A percentile compares a stretch with the other conserved stretches of the same genome.
Evolutionary conservation across 2,329 filamentous ascomycete genomes (phyloP).

Genomic region (Colletotrichum sp.): DNA sequence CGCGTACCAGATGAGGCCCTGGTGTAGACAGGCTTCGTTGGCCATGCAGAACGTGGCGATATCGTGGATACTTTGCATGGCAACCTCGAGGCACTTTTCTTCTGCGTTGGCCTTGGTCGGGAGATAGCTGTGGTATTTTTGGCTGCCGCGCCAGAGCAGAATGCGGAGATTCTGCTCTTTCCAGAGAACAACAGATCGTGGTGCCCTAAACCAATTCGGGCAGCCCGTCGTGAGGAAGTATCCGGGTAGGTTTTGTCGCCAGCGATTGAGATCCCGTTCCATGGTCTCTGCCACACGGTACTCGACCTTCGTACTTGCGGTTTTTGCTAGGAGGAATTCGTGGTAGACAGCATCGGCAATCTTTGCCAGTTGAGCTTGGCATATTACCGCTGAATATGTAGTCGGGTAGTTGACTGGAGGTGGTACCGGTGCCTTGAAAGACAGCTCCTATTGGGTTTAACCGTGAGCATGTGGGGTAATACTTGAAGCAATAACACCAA

Average conservation of each 20-base stretch:
- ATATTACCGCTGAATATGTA: slow-evolving; percentile 42
- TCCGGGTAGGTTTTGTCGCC: slow-evolving; percentile 34
- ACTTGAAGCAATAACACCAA: fast-evolving
- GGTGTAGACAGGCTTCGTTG: slow-evolving; percentile 29
- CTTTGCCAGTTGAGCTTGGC: slow-evolving; percentile 44
- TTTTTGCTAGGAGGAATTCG: slow-evolving; percentile 41
- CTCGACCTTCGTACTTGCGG: slow-evolving; percentile 35
- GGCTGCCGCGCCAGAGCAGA: slow-evolving; percentile 42
- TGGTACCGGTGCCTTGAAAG: not conserved
- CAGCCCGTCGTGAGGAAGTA: slow-evolving; percentile 35
- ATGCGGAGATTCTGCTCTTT: slow-evolving; percentile 48
- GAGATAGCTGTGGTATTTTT: slow-evolving; percentile 38
- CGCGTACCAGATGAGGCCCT: slow-evolving; percentile 45
- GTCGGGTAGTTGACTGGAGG: slow-evolving; percentile 39
- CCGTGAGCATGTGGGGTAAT: not conserved
- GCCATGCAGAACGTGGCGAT: slow-evolving; percentile 40
- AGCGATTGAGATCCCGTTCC: slow-evolving; percentile 37
- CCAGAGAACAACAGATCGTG: slow-evolving; percentile 44
- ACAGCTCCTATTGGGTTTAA: not conserved
- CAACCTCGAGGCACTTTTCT: slow-evolving; percentile 40
- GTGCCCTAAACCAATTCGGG: slow-evolving; percentile 38
- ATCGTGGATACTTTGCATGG: slow-evolving; percentile 39
- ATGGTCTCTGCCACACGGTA: slow-evolving; percentile 42
- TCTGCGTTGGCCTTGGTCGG: slow-evolving; percentile 28
- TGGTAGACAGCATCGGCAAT: slow-evolving; percentile 46